These are phyloP conservation scores for Diacronema lutheri DNA, from an alignment of 78 protist genomes.

Conservation along the genomic window DNA sequence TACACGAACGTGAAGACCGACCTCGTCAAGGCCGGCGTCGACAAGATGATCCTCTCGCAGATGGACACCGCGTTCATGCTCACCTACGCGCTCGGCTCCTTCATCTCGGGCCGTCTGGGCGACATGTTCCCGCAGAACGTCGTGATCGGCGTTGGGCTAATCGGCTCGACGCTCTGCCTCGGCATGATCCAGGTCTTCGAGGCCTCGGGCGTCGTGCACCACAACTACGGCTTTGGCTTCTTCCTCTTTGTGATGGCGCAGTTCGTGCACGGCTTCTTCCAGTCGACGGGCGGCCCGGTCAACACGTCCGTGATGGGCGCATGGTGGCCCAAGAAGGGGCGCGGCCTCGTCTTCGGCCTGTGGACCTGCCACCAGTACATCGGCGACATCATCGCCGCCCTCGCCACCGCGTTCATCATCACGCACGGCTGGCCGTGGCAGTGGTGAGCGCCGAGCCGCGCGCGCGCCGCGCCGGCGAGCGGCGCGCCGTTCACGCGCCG, in stretches of 20 bases:
- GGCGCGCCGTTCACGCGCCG: too few relatives aligned
- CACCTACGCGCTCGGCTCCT: constrained; percentile 17
- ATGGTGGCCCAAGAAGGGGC: constrained; percentile 6
- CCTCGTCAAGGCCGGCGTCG: neutral
- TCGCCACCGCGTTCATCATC: neutral
- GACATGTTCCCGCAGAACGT: neutral
- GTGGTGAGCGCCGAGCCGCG: too few relatives aligned
- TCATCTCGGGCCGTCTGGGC: neutral
- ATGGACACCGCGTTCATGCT: constrained; percentile 17
- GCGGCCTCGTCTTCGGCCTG: constrained; percentile 16
- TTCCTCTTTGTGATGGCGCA: neutral
- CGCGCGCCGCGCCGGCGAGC: too few relatives aligned
- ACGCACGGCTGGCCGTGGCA: neutral
- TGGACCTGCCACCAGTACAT: neutral
- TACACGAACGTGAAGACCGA: constrained; percentile 2
- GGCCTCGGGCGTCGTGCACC: neutral
- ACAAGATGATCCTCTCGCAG: neutral
- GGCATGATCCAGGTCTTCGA: neutral
- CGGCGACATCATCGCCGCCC: constrained; percentile 3
- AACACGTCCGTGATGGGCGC: constrained; percentile 1
- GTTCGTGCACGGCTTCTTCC: constrained; percentile 15
- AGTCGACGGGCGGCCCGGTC: constrained; percentile 12
- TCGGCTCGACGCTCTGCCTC: neutral
- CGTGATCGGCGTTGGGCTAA: neutral
- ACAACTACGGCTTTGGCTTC: neutral